Evolutionary conservation across 331 rosid species (phyloP), one percentile per base, ranked within the genome.

Genomic region (Phaseolus coccineus): DNA sequence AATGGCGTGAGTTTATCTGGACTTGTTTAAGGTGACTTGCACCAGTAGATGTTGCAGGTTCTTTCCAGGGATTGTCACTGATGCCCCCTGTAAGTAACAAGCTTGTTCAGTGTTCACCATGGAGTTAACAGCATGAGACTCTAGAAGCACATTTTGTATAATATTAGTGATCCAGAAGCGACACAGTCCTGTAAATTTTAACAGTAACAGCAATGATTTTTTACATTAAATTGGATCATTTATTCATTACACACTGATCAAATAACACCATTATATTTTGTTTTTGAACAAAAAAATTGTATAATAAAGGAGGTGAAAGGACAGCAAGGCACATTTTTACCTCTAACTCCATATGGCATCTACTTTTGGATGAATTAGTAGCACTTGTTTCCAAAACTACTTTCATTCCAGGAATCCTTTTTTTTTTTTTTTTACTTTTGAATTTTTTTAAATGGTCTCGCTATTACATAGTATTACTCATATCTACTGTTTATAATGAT

Each of bases 131-230:
- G 47, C 85, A 62, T 4, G 39, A 66, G 63, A 83, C 82, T 24
- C 50, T 83, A 70, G 87, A 62, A 75, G 80, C 87, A 85, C 69
- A 81, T 89, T 90, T 87, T 83, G 82, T 79, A 74, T 62, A 56
- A 59, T 73, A 67, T 24, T 82, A 74, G 88, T 55, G 55, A 78
- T 82, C 83, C 81, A 84, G 79, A 73, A 72, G 74, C 42, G 11
- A 84, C 77, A 55, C 65, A 70, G 48, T 83, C 79, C 72, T 71
- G 83, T 74, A 56, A 70, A 52, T 42, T 8, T 8, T 0, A 25
- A n/a, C 27, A 40, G 42, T 22, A 52, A 73, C 78, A 56, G 0
- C 61, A 48, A 6, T 52, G 4, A 8, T 81, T 81, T 4, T 22
- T 10, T 56, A 8, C 39, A 35, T 28, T 81, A 58, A 77, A 58